These are phyloP conservation scores for Sicyos baderoa DNA, from an alignment of 306 rosid genomes.

Conservation along the genomic window DNA sequence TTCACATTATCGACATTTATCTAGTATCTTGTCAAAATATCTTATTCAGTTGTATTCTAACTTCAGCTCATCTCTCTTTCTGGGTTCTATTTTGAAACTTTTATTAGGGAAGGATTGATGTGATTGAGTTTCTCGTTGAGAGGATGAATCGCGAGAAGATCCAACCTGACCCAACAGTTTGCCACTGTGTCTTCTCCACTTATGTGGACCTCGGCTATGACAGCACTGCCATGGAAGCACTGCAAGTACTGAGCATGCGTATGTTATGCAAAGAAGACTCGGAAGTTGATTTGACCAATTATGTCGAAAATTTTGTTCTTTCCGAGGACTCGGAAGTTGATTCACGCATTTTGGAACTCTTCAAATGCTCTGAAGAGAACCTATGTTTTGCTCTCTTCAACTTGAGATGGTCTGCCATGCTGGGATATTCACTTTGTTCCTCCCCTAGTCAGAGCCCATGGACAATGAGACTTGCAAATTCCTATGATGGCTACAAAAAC, in stretches of 20 bases:
- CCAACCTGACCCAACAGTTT: constrained; percentile 55
- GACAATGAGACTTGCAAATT: constrained; percentile 45
- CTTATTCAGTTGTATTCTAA: no score
- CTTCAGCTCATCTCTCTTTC: background rate
- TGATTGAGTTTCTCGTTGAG: constrained; percentile 63
- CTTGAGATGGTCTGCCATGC: constrained; percentile 62
- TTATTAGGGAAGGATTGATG: constrained; percentile 58
- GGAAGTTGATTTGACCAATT: constrained; percentile 23
- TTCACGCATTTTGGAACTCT: constrained; percentile 39
- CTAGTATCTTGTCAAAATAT: no score
- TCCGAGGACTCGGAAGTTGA: constrained; percentile 45
- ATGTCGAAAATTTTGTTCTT: constrained; percentile 38
- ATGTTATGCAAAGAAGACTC: constrained; percentile 46
- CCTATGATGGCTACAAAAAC: constrained; percentile 16
- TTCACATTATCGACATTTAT: no score
- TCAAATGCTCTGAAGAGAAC: constrained; percentile 40
- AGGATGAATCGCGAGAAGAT: constrained; percentile 51
- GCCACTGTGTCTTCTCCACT: constrained; percentile 54
- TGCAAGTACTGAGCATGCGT: constrained; percentile 53
- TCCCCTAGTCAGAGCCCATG: constrained; percentile 56
- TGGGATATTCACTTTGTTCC: constrained; percentile 47
- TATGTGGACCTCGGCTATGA: constrained; percentile 44
- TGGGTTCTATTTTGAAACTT: constrained; percentile 15
- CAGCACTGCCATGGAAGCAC: constrained; percentile 61
- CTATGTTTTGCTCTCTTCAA: constrained; percentile 54